Evolutionary conservation across 2,329 filamentous ascomycete genomes (phyloP).

Genomic region (Lomentospora prolificans): DNA sequence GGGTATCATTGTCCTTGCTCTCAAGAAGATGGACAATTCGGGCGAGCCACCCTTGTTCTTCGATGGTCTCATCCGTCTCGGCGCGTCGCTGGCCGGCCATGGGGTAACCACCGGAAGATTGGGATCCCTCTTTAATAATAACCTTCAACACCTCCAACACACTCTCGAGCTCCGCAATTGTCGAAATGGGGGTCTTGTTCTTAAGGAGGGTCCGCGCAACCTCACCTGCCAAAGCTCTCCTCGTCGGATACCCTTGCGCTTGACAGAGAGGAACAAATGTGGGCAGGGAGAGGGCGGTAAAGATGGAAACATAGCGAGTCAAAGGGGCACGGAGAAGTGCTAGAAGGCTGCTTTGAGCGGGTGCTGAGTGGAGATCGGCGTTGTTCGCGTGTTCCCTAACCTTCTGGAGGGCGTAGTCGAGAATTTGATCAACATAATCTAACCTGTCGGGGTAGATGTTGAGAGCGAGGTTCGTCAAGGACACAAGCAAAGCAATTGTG

Average conservation of each 20-base stretch:
- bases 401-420: constrained; percentile 80
- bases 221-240: constrained; percentile 82
- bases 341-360: constrained; percentile 80
- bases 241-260: constrained; percentile 84
- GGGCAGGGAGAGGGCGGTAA: constrained; percentile 88
- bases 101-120: constrained; percentile 74
- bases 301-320: constrained; percentile 82
- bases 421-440: constrained; percentile 91
- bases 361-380: constrained; percentile 82
- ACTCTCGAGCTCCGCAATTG: constrained; percentile 71
- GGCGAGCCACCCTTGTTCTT: constrained; percentile 96
- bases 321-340: constrained; percentile 85
- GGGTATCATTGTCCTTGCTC: constrained; percentile 78
- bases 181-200: constrained; percentile 71
- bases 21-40: constrained; percentile 82
- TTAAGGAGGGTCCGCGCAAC: constrained; percentile 74
- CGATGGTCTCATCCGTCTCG: constrained; percentile 94
- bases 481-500: constrained; percentile 88
- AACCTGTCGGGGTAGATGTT: constrained; percentile 90
- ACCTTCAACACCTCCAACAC: constrained; percentile 84
- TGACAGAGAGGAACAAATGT: constrained; percentile 86
- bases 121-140: constrained; percentile 84
- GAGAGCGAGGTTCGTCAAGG: constrained; percentile 81
- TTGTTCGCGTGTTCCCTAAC: constrained; percentile 85
- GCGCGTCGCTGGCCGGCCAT: constrained; percentile 67